Conservation (phyloP, 495 filamentous ascomycete species). For the Xylaria acuta region DNA sequence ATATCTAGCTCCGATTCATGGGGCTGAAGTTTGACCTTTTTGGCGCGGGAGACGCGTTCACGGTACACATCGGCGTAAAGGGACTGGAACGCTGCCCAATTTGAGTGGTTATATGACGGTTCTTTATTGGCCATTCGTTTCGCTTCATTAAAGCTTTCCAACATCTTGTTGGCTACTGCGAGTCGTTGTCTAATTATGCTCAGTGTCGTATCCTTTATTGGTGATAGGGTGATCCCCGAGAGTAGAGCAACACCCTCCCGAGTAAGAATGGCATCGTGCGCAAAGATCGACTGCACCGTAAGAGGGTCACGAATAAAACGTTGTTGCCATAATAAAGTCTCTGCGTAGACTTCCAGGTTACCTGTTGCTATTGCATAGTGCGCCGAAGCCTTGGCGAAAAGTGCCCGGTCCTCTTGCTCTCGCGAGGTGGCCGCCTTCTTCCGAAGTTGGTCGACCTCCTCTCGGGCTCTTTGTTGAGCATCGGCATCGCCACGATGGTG, state of each 20-base stretch:
- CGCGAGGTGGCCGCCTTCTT: conserved; percentile 32
- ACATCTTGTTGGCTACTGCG: conserved; percentile 25
- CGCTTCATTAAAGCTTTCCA: conserved; percentile 27
- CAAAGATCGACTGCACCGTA: conserved; percentile 31
- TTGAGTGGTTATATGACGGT: conserved; percentile 6
- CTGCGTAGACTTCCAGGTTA: conserved; percentile 33
- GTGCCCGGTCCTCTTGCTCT: conserved; percentile 37
- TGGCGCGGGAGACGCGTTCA: conserved; percentile 28
- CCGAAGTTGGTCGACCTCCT: conserved; percentile 28
- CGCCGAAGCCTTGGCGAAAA: conserved; percentile 35
- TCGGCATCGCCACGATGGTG: conserved; percentile 24
- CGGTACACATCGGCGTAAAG: conserved; percentile 21
- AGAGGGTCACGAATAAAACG: conserved; percentile 43
- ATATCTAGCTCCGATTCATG: conserved; percentile 28
- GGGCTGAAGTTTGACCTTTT: conserved; percentile 28
- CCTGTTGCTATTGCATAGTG: conserved; percentile 42
- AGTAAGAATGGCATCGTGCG: conserved; percentile 28
- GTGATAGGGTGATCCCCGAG: conserved; percentile 26
- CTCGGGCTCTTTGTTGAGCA: conserved; percentile 23
- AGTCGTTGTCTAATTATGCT: conserved; percentile 20
- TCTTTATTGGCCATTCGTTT: conserved; percentile 25
- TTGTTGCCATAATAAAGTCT: conserved; percentile 38
- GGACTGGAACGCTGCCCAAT: conserved; percentile 19
- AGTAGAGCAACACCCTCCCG: conserved; percentile 34
- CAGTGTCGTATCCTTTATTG: conserved; percentile 24